Evolutionary conservation across 805 yeast species (phyloP), one percentile per base, ranked within the genome.

Genomic region (Yamadazyma paraphyllophila): DNA sequence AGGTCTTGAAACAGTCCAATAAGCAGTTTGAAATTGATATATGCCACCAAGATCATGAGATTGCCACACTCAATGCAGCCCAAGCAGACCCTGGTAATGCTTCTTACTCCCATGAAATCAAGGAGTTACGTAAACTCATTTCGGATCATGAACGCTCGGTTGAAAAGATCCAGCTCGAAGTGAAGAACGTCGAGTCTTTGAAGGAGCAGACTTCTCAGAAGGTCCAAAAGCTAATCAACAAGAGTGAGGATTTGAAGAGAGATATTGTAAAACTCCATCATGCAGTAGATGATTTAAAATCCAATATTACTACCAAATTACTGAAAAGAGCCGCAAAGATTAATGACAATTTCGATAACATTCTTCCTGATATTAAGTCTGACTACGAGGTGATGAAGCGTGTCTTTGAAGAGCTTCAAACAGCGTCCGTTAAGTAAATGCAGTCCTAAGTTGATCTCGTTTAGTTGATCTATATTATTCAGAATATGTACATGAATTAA

Each of bases 1-100:
- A 66, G 48, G 72, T 74, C 6, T 60, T 71, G 37, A 62, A 70
- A 47, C 73, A 70, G 44, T 58, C 69, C 0, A 71, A 69, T 4
- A 53, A 56, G 12, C 76, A 71, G 52, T 54, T 69, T 39, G 74
- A 71, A 47, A 45, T 47, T 24, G 77, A 71, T 32, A 63, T 70
- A 14, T 50, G 17, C 7, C 20, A 36, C 15, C 38, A 49, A 17
- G 41, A 49, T 24, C 34, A 43, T 16, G 40, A 41, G 8, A 33
- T 46, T n/a, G 37, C 39, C 14, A 9, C 25, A 4, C 17, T 38
- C 17, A 11, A 14, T 14, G 34, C n/a, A 10, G 8, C 24, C 17
- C 25, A 38, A 17, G 4, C 36, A 2, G 33, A 36, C 15, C 7
- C 13, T 2, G 14, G 15, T 32, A 36, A 39, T 37, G 20, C 25